These are phyloP conservation scores for Aspergillus homomorphus DNA, from an alignment of 495 filamentous ascomycete genomes.

Conservation along the genomic window DNA sequence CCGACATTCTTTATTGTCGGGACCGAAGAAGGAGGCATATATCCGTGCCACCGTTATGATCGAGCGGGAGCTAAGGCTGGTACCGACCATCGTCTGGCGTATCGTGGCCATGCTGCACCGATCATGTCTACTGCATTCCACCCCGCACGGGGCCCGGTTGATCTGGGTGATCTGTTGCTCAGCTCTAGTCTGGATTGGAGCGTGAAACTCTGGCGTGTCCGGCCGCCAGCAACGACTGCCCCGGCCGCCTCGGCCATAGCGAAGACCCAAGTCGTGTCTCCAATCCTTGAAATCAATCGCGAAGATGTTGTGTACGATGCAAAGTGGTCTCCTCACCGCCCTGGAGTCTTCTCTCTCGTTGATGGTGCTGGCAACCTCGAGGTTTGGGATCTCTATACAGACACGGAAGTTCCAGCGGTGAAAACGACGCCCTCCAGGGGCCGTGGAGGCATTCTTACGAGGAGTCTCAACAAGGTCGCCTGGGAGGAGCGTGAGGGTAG, in stretches of 20 bases:
- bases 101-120: constrained; percentile 84
- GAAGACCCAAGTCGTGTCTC: constrained; percentile 51
- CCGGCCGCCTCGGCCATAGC: constrained; percentile 40
- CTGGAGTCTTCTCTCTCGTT: constrained; percentile 88
- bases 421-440: constrained; percentile 65
- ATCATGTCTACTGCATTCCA: constrained; percentile 97
- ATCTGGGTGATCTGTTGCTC: constrained; percentile 92
- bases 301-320: constrained; percentile 97
- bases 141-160: constrained; percentile 81
- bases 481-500: constrained; percentile 91
- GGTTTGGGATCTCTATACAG: constrained; percentile 89
- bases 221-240: constrained; percentile 57
- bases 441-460: constrained; percentile 54
- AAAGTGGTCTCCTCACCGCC: constrained; percentile 86
- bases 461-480: constrained; percentile 85
- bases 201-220: constrained; percentile 93
- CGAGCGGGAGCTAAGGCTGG: constrained; percentile 94
- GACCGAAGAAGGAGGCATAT: constrained; percentile 93
- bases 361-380: constrained; percentile 92
- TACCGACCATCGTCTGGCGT: constrained; percentile 79
- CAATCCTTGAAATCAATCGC: constrained; percentile 82
- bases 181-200: constrained; percentile 89
- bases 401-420: constrained; percentile 85
- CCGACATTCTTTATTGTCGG: constrained; percentile 97
- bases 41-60: constrained; percentile 94